Evolutionary conservation across 2,329 filamentous ascomycete genomes (phyloP).

Genomic region (Fusarium hainanense): DNA sequence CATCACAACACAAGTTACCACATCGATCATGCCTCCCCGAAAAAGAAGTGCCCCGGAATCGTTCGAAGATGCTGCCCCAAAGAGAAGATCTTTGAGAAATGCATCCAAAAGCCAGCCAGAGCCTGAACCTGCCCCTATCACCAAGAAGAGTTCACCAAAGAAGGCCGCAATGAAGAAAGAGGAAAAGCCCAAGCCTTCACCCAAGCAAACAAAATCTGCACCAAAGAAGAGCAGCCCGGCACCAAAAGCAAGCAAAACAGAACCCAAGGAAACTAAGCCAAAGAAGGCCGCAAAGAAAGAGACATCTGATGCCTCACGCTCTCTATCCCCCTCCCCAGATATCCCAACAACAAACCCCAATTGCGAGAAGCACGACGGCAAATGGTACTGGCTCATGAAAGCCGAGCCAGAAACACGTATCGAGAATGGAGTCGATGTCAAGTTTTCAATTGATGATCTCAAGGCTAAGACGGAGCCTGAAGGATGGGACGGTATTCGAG

Average conservation of each 20-base stretch:
- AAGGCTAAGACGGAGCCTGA: conserved; percentile 78
- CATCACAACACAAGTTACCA: not conserved
- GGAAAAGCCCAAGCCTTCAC: not conserved
- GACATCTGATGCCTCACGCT: not conserved
- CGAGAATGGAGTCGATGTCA: conserved; percentile 88
- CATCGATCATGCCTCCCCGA: conserved; percentile 22
- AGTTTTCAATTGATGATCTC: conserved; percentile 94
- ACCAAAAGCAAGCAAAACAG: not conserved
- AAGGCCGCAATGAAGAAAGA: conserved; percentile 11
- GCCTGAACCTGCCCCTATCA: not conserved
- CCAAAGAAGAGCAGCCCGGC: not conserved
- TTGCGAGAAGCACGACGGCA: conserved; percentile 53
- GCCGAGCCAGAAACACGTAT: conserved; percentile 88
- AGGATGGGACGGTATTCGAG: conserved; percentile 82
- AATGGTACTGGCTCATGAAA: conserved; percentile 83
- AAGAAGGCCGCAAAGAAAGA: not conserved
- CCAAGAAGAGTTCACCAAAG: not conserved
- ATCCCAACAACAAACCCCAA: conserved; percentile 53
- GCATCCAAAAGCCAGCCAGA: not conserved
- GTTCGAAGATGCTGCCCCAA: not conserved
- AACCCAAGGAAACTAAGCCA: not conserved
- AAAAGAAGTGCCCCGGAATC: conserved; percentile 20
- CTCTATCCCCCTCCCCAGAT: conserved; percentile 46
- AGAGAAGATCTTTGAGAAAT: conserved; percentile 36
- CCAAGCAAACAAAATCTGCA: not conserved